Conservation (phyloP, 345 rosid genomes). For the Syzygium grande region DNA sequence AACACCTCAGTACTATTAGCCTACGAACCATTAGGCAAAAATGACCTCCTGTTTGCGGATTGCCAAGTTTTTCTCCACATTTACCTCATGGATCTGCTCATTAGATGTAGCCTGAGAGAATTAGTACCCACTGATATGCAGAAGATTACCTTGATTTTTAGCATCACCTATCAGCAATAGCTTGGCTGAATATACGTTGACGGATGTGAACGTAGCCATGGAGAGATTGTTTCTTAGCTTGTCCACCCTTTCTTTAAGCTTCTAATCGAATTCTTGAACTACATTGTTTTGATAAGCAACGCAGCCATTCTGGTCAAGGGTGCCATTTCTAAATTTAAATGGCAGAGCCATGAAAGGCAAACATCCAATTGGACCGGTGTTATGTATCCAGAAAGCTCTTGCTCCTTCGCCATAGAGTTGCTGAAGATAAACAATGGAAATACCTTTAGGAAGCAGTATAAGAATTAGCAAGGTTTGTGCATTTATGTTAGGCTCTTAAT, state of each 20-base stretch:
- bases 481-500: not conserved
- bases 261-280: slow-evolving; percentile 23
- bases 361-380: slow-evolving; percentile 50
- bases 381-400: slow-evolving; percentile 51
- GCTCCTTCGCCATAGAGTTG: slow-evolving; percentile 29
- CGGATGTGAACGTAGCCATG: slow-evolving; percentile 25
- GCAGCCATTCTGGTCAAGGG: slow-evolving; percentile 27
- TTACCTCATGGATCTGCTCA: not conserved
- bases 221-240: slow-evolving; percentile 15
- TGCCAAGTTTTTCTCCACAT: not conserved
- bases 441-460: not conserved
- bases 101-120: not conserved
- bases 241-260: slow-evolving; percentile 18
- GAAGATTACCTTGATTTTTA: not conserved
- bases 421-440: slow-evolving; percentile 2
- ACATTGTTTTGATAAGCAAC: slow-evolving; percentile 24
- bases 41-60: not conserved
- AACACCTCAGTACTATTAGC: not conserved
- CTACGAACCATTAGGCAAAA: not conserved
- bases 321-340: slow-evolving; percentile 7
- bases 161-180: slow-evolving; percentile 14
- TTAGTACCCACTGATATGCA: not conserved
- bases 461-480: not conserved
- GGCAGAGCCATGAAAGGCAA: slow-evolving; percentile 26
- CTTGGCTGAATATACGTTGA: slow-evolving; percentile 35